These are phyloP conservation scores for Alternaria novae-zelandiae DNA, from an alignment of 2,329 filamentous ascomycete genomes.

Conservation along the genomic window DNA sequence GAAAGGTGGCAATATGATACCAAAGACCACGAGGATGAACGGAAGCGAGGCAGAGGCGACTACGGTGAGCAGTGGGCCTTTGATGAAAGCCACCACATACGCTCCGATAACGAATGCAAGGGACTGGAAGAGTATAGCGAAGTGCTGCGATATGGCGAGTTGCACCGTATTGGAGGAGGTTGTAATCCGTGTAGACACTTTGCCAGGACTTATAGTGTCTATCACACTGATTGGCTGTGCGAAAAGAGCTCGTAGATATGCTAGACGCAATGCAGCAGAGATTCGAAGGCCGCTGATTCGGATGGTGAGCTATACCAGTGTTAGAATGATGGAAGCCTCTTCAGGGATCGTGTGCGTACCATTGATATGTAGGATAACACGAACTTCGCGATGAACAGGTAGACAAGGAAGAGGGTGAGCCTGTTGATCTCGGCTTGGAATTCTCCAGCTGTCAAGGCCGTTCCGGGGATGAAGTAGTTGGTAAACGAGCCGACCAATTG, in stretches of 20 bases:
- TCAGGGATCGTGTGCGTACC: constrained; percentile 17
- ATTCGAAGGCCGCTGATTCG: constrained; percentile 59
- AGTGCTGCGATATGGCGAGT: constrained; percentile 61
- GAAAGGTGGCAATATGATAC: constrained; percentile 37
- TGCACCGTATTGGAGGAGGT: constrained; percentile 61
- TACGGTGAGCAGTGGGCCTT: constrained; percentile 60
- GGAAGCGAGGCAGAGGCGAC: constrained; percentile 56
- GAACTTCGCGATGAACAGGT: constrained; percentile 47
- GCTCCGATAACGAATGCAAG: constrained; percentile 44
- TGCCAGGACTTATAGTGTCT: constrained; percentile 57
- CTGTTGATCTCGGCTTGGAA: constrained; percentile 60
- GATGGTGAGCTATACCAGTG: constrained; percentile 51
- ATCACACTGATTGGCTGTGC: constrained; percentile 57
- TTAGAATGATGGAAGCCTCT: background rate
- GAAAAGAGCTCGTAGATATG: constrained; percentile 59
- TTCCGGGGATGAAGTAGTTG: constrained; percentile 58
- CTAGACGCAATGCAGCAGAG: constrained; percentile 57
- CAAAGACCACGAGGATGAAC: constrained; percentile 45
- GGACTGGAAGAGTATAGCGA: constrained; percentile 55
- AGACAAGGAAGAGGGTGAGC: constrained; percentile 38
- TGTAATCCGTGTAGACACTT: constrained; percentile 60
- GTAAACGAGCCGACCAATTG: constrained; percentile 61
- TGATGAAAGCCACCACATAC: constrained; percentile 58
- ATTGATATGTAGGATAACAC: constrained; percentile 43
- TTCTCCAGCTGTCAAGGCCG: constrained; percentile 52